Percentiles rank a stretch among this genome's conserved stretches.
Conservation (phyloP, 2,329 filamentous ascomycete species). For the Ophiosphaerella narmari region DNA sequence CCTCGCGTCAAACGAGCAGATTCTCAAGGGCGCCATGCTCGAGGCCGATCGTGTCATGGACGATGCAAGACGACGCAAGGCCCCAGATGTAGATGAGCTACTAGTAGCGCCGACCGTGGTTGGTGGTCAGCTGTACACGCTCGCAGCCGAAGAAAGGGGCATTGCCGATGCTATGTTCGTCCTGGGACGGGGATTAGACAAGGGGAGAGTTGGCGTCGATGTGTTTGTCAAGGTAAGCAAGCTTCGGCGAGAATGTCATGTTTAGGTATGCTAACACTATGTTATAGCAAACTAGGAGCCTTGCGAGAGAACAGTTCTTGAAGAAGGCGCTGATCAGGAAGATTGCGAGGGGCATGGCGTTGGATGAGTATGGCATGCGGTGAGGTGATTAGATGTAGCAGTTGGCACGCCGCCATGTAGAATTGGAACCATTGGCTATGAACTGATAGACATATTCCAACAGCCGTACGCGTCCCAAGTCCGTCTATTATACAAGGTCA, state of each 20-base stretch:
- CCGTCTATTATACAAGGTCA: no score
- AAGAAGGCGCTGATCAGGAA: constrained; percentile 82
- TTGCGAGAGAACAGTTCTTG: constrained; percentile 80
- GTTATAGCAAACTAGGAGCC: constrained; percentile 63
- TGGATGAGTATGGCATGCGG: constrained; percentile 52
- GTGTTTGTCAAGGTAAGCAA: constrained; percentile 72
- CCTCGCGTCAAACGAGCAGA: constrained; percentile 75
- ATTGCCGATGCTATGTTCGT: constrained; percentile 87
- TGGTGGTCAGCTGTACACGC: constrained; percentile 85
- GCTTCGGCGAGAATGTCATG: not conserved
- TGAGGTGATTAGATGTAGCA: constrained; percentile 9
- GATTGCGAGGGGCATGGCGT: constrained; percentile 76
- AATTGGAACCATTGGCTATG: not conserved
- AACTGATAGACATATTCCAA: not conserved
- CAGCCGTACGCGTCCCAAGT: no score
- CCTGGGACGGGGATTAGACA: constrained; percentile 73
- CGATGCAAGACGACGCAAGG: constrained; percentile 68
- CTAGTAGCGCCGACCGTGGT: constrained; percentile 94
- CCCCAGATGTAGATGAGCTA: constrained; percentile 84
- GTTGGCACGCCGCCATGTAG: not conserved
- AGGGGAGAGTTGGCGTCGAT: constrained; percentile 70
- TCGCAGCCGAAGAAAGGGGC: constrained; percentile 86
- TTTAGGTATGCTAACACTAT: constrained; percentile 9
- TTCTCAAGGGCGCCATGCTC: constrained; percentile 75
- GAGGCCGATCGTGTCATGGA: constrained; percentile 80